These are phyloP conservation scores for Fusarium sp. DNA, from an alignment of 2,329 filamentous ascomycete genomes.

Conservation along the genomic window DNA sequence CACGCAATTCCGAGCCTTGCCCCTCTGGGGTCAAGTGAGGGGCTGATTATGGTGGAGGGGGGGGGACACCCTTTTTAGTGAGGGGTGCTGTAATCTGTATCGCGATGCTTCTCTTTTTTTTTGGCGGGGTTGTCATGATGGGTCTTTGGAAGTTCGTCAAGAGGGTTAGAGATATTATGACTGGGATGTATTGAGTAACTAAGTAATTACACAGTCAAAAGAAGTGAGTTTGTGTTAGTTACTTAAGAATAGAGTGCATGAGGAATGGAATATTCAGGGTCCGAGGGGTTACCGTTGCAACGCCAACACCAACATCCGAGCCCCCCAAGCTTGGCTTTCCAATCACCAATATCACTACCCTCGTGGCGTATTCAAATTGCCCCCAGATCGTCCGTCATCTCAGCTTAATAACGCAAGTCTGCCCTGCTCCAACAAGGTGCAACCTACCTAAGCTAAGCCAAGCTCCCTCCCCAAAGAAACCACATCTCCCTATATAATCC, in stretches of 20 bases:
- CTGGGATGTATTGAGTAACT: background rate
- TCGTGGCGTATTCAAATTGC: conserved; percentile 26
- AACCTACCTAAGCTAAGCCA: background rate
- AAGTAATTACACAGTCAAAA: rapidly evolving
- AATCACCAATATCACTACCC: conserved; percentile 26
- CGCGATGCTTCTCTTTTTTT: background rate
- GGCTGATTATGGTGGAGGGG: conserved; percentile 23
- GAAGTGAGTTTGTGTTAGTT: too few relatives aligned
- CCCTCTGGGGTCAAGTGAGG: conserved; percentile 40
- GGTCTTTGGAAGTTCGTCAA: background rate
- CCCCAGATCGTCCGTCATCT: conserved; percentile 25
- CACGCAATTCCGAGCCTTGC: conserved; percentile 42
- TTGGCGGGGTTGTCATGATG: conserved; percentile 31
- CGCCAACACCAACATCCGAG: conserved; percentile 3
- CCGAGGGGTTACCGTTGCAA: conserved; percentile 4
- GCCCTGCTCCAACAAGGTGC: conserved; percentile 27
- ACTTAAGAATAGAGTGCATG: background rate
- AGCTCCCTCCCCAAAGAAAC: background rate
- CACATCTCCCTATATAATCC: conserved; percentile 29
- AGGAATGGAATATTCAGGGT: background rate
- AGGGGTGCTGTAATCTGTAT: conserved; percentile 4
- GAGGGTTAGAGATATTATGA: background rate
- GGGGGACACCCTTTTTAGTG: conserved; percentile 8
- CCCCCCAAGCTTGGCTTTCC: conserved; percentile 20
- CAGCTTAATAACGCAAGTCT: conserved; percentile 2